Evolutionary conservation across 139 green algal species (phyloP), one percentile per base, ranked within the genome.

Genomic region (Picochlorum sp.): DNA sequence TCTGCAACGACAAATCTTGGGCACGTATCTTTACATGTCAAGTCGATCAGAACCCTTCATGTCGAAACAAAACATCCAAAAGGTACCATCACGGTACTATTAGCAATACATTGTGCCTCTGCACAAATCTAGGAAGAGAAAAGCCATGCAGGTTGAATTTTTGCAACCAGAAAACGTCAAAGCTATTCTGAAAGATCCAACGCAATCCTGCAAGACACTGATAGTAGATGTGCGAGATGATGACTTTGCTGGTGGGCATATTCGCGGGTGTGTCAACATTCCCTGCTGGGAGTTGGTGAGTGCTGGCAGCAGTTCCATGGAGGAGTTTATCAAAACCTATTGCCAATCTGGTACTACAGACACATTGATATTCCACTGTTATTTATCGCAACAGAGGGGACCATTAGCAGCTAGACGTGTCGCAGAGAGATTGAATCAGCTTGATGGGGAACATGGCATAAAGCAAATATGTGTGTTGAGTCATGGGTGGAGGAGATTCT

Each of bases 371-470:
- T 23, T 77, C 6, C 70, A 77, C 47, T 77, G 70, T 26, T 77
- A 77, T 47, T 63, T 77, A 16, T 63, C 41, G 11, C 70, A 77
- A 59, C 64, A 77, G 57, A 56, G 70, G 0, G 70, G 70, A 4
- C 70, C 70, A 24, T 26, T 47, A 13, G 18, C 20, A 23, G 64
- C 64, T 51, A 18, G 24, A 64, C 64, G 64, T 24, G 15, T 61
- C 6, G 51, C 51, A 18, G 24, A 66, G 24, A 10, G 60, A 26
- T 57, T 66, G 24, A 20, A 21, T 15, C 37, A 66, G 37, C n/a
- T 66, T 15, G 49, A 66, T 44, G 11, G 60, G n/a, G 47, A 54
- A 41, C 13, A 58, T 15, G 60, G 60, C 11, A 56, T 21, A 0
- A 38, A 38, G 18, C 13, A 55, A 31, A 20, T 66, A 13, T 56